phyloP scores from a whole-genome alignment of 345 rosid genomes.

The Eucalyptus polybractea region DNA sequence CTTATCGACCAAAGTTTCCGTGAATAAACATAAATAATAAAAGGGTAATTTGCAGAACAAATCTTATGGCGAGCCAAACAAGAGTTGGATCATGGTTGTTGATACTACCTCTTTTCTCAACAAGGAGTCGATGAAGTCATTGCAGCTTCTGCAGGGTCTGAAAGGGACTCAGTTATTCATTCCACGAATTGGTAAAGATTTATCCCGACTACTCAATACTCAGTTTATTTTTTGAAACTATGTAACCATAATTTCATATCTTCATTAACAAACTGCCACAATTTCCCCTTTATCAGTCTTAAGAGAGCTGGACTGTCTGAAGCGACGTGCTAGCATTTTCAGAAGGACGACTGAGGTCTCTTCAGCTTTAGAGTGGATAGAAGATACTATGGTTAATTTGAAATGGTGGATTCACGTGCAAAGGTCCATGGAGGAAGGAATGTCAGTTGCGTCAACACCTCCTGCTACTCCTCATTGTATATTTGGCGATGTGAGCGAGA shows the following conservation, averaged over 20 bases:
- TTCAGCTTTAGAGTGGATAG: slow-evolving; percentile 67
- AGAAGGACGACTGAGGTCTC: slow-evolving; percentile 45
- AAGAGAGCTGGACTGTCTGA: slow-evolving; percentile 61
- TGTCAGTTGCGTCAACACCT: slow-evolving; percentile 42
- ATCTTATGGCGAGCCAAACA: slow-evolving; percentile 20
- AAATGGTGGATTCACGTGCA: slow-evolving; percentile 84
- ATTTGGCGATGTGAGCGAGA: slow-evolving; percentile 5
- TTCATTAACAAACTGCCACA: background rate
- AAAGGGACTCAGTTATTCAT: slow-evolving; percentile 61
- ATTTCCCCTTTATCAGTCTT: slow-evolving; percentile 23
- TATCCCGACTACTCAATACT: background rate
- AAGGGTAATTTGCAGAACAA: slow-evolving; percentile 22
- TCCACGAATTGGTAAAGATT: slow-evolving; percentile 58
- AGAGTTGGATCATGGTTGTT: slow-evolving; percentile 64
- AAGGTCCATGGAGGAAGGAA: slow-evolving; percentile 44
- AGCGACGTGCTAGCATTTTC: slow-evolving; percentile 31
- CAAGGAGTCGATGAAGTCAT: slow-evolving; percentile 54
- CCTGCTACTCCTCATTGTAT: slow-evolving; percentile 49
- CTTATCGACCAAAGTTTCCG: background rate
- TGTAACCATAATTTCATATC: background rate
- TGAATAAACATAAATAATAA: background rate
- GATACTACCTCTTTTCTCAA: slow-evolving; percentile 61
- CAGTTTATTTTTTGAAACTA: background rate
- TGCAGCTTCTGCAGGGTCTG: slow-evolving; percentile 81
- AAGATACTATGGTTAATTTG: slow-evolving; percentile 49